Base-by-base conservation (phyloP, 2,329 filamentous ascomycete genomes). In the Colletotrichum higginsianum region DNA sequence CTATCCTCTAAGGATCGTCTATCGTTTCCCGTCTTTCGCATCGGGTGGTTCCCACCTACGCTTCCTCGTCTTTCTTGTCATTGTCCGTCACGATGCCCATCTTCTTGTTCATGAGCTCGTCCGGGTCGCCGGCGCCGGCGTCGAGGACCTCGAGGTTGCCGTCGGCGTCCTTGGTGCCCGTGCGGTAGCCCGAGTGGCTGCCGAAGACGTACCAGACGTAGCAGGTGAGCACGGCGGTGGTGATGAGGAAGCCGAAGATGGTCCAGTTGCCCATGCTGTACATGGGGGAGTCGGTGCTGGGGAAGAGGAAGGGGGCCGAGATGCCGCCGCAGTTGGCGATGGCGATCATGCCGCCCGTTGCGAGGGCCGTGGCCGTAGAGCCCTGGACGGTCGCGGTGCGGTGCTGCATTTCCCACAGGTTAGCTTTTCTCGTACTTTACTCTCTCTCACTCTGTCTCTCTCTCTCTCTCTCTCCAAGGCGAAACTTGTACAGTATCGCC, bases 231-330 rank as follows among this genome's bases (percentile, higher is more conserved):
- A 68, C 11, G 7, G 73, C 76, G 4, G 78, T 76, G 4, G 74
- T 55, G 13, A 76, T 67, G 9, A 80, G 78, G 71, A 80, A 80
- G 11, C 73, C 77, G 40, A 80, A 80, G 3, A 80, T 78, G 15
- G 79, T 80, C 79, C 79, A 80, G 75, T 80, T 80, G 35, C 79
- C 78, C 79, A 78, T 80, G 1, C 75, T 74, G 71, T 80, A 80
- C 78, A 80, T 79, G 60, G 79, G 79, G 0, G 73, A 75, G 18
- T 76, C 77, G 69, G 49, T 73, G 65, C 77, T 71, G 3, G 79
- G 79, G 74, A 81, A 81, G 18, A 80, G 73, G 74, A 81, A 81
- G 7, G 80, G 78, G 0, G 79, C 79, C 12, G 80, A 74, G 60
- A 81, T 80, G 8, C 80, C 80, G 30, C 80, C 80, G 1, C 74